These are phyloP conservation scores for Ceratocystis eucalypticola DNA, from an alignment of 2,329 filamentous ascomycete species.

Conservation along the genomic window DNA sequence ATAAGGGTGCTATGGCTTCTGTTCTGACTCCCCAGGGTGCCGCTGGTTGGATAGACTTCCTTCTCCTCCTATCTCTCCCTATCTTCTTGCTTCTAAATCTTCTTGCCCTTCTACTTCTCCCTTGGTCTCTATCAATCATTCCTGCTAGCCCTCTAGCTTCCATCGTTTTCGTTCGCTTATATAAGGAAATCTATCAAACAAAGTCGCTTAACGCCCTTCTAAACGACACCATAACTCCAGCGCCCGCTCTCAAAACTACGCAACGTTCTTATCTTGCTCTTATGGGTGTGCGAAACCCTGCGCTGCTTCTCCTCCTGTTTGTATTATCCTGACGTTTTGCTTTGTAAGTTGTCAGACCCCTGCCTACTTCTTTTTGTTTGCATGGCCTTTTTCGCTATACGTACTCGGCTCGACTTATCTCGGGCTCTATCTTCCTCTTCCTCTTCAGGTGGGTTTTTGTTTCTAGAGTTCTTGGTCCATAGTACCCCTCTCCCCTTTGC, in stretches of 20 bases:
- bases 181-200: conserved; percentile 5
- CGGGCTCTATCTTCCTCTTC: neutral
- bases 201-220: conserved; percentile 2
- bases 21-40: neutral
- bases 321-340: neutral
- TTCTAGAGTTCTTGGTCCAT: neutral
- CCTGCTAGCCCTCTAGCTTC: conserved; percentile 6
- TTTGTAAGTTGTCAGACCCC: neutral
- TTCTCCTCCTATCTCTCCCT: neutral
- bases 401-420: conserved; percentile 6
- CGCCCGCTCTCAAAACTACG: neutral
- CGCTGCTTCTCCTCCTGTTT: neutral
- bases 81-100: neutral
- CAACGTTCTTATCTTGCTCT: neutral
- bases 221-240: neutral
- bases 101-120: neutral
- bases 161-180: conserved; percentile 13
- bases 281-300: neutral
- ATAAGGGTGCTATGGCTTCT: neutral
- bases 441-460: neutral
- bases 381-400: neutral
- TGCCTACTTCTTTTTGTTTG: neutral
- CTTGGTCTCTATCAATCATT: neutral
- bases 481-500: conserved; percentile 1
- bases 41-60: neutral